phyloP scores from a whole-genome alignment of 805 yeast species.

The Sungouiozyma ichnusensis region DNA sequence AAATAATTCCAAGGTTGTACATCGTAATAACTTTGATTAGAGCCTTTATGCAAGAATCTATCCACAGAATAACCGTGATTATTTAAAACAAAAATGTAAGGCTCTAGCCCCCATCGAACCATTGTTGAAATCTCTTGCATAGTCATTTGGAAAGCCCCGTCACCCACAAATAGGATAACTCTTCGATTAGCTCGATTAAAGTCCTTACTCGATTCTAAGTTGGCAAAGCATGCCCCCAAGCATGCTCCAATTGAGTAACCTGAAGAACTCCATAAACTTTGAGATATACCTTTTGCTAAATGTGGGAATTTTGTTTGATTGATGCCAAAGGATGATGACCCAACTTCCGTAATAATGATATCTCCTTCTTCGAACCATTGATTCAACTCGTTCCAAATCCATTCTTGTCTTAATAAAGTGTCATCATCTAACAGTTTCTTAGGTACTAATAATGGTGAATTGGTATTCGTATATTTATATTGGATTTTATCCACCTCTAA shows the following conservation, averaged over 20 bases:
- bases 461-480: conserved; percentile 6
- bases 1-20: conserved; percentile 53
- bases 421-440: conserved; percentile 11
- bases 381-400: conserved; percentile 43
- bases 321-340: conserved; percentile 55
- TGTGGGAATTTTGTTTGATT: conserved; percentile 47
- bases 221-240: conserved; percentile 51
- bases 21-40: conserved; percentile 44
- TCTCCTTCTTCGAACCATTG: conserved; percentile 47
- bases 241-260: conserved; percentile 59
- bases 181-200: conserved; percentile 27
- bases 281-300: conserved; percentile 43
- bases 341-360: conserved; percentile 51
- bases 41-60: conserved; percentile 47
- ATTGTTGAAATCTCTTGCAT: conserved; percentile 55
- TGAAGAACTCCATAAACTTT: conserved; percentile 56
- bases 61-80: conserved; percentile 61
- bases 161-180: conserved; percentile 54
- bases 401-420: conserved; percentile 31
- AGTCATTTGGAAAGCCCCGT: conserved; percentile 59
- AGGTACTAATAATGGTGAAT: conserved; percentile 20
- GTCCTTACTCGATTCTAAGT: conserved; percentile 31
- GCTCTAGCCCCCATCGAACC: conserved; percentile 43
- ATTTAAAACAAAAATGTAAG: conserved; percentile 50
- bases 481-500: conserved; percentile 24